These are phyloP conservation scores for Podospora conica DNA, from an alignment of 495 filamentous ascomycete species.

Conservation along the genomic window DNA sequence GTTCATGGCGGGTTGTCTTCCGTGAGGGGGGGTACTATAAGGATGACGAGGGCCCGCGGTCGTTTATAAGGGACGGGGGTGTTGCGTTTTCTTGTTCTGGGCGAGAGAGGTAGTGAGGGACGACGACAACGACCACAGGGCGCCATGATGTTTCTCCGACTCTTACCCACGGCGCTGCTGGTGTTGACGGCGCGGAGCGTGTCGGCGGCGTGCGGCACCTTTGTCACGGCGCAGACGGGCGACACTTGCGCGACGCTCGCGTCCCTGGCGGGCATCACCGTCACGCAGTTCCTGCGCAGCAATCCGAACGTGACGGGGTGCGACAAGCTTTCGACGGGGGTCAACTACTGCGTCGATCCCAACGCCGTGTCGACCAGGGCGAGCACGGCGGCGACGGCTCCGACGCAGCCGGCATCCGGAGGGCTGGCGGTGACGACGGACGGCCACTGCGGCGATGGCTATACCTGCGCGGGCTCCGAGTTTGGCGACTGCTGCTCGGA, in stretches of 20 bases:
- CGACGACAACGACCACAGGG: neutral
- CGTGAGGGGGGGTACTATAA: slow-evolving; percentile 3
- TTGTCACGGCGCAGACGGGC: slow-evolving; percentile 10
- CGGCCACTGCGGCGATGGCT: slow-evolving; percentile 7
- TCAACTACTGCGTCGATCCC: slow-evolving; percentile 15
- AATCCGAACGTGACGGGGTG: slow-evolving; percentile 15
- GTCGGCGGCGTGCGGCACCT: slow-evolving; percentile 6
- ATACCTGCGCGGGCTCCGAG: slow-evolving; percentile 3
- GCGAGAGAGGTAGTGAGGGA: neutral
- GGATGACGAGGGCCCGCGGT: neutral
- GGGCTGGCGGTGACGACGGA: slow-evolving; percentile 2
- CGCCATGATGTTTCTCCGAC: neutral
- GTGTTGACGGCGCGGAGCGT: neutral
- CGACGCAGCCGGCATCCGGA: neutral
- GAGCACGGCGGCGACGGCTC: neutral
- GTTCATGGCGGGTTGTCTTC: too few relatives aligned
- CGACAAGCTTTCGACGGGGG: slow-evolving; percentile 9
- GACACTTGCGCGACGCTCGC: slow-evolving; percentile 17
- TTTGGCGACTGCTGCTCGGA: slow-evolving; percentile 11
- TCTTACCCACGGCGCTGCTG: neutral
- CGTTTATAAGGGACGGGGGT: neutral
- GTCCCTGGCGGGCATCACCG: slow-evolving; percentile 8
- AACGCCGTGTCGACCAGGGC: neutral
- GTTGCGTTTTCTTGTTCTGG: neutral
- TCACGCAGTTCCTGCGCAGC: slow-evolving; percentile 17